These are phyloP conservation scores for Glycine latifolia DNA, from an alignment of 306 rosid genomes.

Conservation along the genomic window DNA sequence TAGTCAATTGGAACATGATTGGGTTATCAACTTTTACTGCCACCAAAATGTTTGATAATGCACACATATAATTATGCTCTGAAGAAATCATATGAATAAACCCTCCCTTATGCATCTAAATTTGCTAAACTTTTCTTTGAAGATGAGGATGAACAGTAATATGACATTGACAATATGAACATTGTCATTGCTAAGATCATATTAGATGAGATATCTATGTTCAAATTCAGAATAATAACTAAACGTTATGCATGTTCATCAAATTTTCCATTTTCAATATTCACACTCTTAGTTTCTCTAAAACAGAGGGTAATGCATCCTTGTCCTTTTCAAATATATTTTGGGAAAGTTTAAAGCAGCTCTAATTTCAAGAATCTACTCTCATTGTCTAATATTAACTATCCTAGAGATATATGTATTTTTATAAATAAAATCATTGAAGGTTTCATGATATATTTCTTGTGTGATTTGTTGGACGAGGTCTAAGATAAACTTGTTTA, in stretches of 20 bases:
- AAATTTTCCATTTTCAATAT: not conserved
- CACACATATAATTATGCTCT: not conserved
- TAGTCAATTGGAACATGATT: not conserved
- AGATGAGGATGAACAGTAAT: not conserved
- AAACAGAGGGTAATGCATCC: not conserved
- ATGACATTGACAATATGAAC: not conserved
- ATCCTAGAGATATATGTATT: no score
- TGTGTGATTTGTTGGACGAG: not conserved
- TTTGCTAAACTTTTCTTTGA: no score
- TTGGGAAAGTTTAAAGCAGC: not conserved
- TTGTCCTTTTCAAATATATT: not conserved
- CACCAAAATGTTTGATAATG: slow-evolving; percentile 5
- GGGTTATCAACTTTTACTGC: slow-evolving; percentile 1
- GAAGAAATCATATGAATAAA: not conserved
- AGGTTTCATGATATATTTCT: not conserved
- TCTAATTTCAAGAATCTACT: not conserved
- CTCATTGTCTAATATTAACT: not conserved
- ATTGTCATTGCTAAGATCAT: no score
- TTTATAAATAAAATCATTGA: no score
- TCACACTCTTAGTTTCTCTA: not conserved
- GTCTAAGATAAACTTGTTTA: not conserved
- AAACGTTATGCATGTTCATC: not conserved
- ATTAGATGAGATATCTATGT: not conserved
- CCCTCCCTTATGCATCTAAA: no score
- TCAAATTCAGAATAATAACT: slow-evolving; percentile 3